Base-by-base conservation (phyloP, 2,329 filamentous ascomycete species). In the Beauveria asiatica region DNA sequence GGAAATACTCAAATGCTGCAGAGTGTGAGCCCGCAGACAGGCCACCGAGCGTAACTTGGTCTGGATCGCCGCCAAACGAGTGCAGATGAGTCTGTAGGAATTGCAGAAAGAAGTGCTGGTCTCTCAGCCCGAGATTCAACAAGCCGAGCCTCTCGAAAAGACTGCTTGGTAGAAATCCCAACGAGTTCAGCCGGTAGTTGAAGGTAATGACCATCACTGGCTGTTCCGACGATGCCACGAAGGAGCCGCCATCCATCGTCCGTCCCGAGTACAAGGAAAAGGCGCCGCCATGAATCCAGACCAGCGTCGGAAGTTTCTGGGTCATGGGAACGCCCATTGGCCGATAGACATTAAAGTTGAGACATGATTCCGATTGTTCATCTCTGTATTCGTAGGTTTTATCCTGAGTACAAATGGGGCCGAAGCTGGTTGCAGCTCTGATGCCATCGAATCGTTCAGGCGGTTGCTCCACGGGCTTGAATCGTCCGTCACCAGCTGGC, bases 71-170 rank as follows among this genome's bases (percentile, higher is more conserved):
- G 0, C 83, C 81, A 57, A 85, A 85, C 2, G 73, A 67, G 2
- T 69, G 64, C 56, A 85, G 81, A 61, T 85, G 69, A 9, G 72
- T 73, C 53, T 82, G 76, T 0, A 84, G 77, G 74, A 83, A 85
- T 63, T 78, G 67, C 1, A 85, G 67, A 2, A 79, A 76, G 4
- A 77, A 76, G 16, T 76, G 73, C 64, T 83, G 80, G 61, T 84
- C 82, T 3, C 80, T 70, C 0, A 84, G 68, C 0, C 82, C 82
- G 1, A 78, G 77, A 61, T 86, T 85, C 9, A 81, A 60, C 19
- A 76, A 57, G 0, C 69, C 70, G 2, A 67, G 65, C 0, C 72
- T 69, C 33, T 76, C 73, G 8, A 73, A 66, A 21, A 74, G 57
- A 23, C 39, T 75, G 64, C 62, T 83, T 0, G 80, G 80, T 11